Base-by-base conservation (phyloP, 371 early-diverging fungal genomes). In the Circinella minor region DNA sequence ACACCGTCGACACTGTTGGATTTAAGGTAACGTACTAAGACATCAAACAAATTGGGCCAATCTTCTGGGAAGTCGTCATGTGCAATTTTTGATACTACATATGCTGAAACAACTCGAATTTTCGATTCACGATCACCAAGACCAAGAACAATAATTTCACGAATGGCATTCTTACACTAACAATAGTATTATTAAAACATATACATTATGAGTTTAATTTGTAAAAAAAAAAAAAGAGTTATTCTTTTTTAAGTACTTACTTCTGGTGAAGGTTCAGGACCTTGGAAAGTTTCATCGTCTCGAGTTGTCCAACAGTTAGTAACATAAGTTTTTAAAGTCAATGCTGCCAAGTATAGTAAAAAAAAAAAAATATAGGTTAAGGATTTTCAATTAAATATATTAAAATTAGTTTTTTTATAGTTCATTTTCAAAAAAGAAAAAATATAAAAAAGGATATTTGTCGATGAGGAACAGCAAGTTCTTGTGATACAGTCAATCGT, bases 31-130 rank as follows among this genome's bases (percentile, higher is more conserved):
- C 81, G 84, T 46, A 96, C 77, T 49, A 97, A 82, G 20, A 89
- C 83, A 70, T 92, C 90, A 70, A 96, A 88, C 43, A 98, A 85
- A 55, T 93, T 89, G n/a, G 95, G 94, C 98, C 98, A 98, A 27
- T 91, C 86, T 73, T 96, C 97, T 3, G 97, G 96, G 87, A 95
- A 97, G 83, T 98, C 98, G 54, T 91, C 88, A 57, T 91, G 92
- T 3, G 96, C 97, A 74, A 98, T 95, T 68, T 88, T 90, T 17
- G 97, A 92, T 4, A 96, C 86, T 6, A 91, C 92, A 66, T 92
- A 93, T 6, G 97, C 97, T 63, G 83, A 76, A 13, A 86, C 85
- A n/a, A 87, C 87, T 43, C 93, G 81, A 46, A 93, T 90, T 55
- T 85, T 83, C n/a, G 74, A 83, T 55, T 81, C 77, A 7, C 81